These are phyloP conservation scores for Astrothelium subdiscretum DNA, from an alignment of 495 filamentous ascomycete genomes.

Conservation along the genomic window DNA sequence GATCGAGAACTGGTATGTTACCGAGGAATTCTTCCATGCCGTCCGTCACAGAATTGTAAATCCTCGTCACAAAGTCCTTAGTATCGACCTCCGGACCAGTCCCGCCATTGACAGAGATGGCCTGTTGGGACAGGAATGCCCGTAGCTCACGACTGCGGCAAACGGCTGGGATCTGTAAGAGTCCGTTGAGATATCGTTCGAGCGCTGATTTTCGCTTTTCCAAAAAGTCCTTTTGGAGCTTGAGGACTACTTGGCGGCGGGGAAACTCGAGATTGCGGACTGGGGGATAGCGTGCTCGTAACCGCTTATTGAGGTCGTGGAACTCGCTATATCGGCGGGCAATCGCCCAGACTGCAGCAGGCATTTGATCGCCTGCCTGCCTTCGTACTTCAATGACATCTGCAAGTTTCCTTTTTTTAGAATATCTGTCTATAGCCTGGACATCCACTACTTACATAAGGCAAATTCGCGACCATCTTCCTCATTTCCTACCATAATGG, in stretches of 20 bases:
- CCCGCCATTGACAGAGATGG: constrained; percentile 42
- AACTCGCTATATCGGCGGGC: constrained; percentile 78
- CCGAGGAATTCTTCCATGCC: constrained; percentile 97
- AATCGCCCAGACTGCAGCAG: constrained; percentile 34
- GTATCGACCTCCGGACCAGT: constrained; percentile 45
- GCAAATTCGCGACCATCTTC: constrained; percentile 91
- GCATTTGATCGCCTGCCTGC: constrained; percentile 57
- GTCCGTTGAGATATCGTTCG: constrained; percentile 73
- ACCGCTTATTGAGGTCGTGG: constrained; percentile 82
- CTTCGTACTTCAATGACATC: constrained; percentile 84
- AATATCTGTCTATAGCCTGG: neutral
- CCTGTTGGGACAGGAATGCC: constrained; percentile 84
- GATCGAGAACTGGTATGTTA: constrained; percentile 90
- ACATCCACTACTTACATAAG: constrained; percentile 45
- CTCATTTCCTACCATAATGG: constrained; percentile 81
- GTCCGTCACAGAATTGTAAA: constrained; percentile 93
- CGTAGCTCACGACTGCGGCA: constrained; percentile 87
- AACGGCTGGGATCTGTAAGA: constrained; percentile 81
- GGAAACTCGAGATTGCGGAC: constrained; percentile 89
- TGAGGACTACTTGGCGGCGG: constrained; percentile 83
- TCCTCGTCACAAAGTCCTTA: constrained; percentile 82
- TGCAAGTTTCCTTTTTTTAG: constrained; percentile 14
- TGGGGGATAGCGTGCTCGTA: constrained; percentile 70
- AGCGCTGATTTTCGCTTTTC: constrained; percentile 74
- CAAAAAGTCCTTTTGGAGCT: constrained; percentile 87